Evolutionary conservation across 2,329 filamentous ascomycete genomes (phyloP).

Genomic region (Knufia petricola): DNA sequence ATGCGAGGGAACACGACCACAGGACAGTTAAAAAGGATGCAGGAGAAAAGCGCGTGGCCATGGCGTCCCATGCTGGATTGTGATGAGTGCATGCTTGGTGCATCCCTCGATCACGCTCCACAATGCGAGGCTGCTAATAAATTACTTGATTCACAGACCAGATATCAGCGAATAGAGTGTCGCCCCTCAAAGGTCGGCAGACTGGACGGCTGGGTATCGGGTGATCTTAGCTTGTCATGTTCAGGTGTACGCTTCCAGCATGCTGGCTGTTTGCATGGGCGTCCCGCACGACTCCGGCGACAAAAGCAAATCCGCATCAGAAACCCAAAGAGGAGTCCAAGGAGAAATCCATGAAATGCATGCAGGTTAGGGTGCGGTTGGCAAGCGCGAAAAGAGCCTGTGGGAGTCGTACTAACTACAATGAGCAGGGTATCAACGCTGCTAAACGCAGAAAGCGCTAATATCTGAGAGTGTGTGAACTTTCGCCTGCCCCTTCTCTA

Average conservation of each 20-base stretch:
- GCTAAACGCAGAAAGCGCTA: background rate
- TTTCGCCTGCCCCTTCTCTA: too few species aligned
- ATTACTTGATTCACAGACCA: too few species aligned
- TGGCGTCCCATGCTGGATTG: background rate
- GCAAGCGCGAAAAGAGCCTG: too few species aligned
- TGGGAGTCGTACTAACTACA: background rate
- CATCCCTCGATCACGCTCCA: too few species aligned
- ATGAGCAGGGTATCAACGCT: background rate
- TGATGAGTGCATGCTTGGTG: too few species aligned
- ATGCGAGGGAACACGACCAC: background rate
- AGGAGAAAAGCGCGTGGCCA: background rate
- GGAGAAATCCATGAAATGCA: background rate
- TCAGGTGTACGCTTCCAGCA: background rate
- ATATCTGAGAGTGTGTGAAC: too few species aligned
- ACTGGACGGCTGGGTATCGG: background rate
- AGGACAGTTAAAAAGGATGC: background rate
- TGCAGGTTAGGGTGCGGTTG: too few species aligned
- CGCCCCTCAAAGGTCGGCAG: background rate
- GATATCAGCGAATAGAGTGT: too few species aligned
- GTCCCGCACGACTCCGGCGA: background rate
- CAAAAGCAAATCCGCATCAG: background rate
- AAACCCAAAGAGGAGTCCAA: slow-evolving; percentile 1
- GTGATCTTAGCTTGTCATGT: background rate
- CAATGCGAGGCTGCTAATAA: too few species aligned
- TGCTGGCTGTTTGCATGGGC: background rate